A percentile compares a stretch with the other conserved stretches of the same genome.
phyloP scores from a whole-genome alignment of 1,284 basidiomycete genomes.

The Fomitopsis palustris region DNA sequence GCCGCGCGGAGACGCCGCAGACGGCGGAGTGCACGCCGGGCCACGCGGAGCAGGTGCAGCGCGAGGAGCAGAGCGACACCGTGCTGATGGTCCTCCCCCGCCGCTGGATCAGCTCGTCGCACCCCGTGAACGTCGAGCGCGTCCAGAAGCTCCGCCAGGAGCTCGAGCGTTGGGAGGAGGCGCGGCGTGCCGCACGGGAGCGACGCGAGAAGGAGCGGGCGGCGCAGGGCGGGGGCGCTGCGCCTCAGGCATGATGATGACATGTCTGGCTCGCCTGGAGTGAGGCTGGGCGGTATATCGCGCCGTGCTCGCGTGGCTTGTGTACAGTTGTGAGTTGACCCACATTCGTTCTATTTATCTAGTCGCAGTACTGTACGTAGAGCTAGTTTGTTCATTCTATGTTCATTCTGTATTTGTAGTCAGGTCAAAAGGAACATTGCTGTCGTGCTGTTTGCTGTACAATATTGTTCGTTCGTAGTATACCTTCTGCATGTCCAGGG shows the following conservation, averaged over 20 bases:
- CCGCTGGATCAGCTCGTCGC: conserved; percentile 40
- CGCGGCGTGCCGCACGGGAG: conserved; percentile 29
- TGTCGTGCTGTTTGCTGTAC: not conserved
- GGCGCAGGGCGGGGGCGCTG: not conserved
- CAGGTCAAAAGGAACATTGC: not conserved
- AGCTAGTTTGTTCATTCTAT: not conserved
- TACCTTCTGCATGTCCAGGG: not conserved
- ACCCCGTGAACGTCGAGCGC: conserved; percentile 63
- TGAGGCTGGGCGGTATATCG: not conserved
- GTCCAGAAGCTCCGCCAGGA: conserved; percentile 57
- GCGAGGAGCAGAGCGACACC: conserved; percentile 6
- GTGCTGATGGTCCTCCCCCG: conserved; percentile 9
- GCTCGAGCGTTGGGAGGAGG: conserved; percentile 63
- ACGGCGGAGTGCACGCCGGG: conserved; percentile 38
- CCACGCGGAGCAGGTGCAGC: conserved; percentile 14
- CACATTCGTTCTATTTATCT: not conserved
- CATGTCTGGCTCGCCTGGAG: no score
- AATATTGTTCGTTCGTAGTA: not conserved
- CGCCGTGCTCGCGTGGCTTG: not conserved
- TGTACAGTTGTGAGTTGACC: not conserved
- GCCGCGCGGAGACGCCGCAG: conserved; percentile 31
- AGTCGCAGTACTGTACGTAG: not conserved
- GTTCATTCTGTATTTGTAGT: not conserved
- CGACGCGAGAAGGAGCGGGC: not conserved
- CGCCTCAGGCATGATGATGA: no score